Conservation (phyloP, 768 basidiomycete genomes). For the Candolleomyces efflorescens region DNA sequence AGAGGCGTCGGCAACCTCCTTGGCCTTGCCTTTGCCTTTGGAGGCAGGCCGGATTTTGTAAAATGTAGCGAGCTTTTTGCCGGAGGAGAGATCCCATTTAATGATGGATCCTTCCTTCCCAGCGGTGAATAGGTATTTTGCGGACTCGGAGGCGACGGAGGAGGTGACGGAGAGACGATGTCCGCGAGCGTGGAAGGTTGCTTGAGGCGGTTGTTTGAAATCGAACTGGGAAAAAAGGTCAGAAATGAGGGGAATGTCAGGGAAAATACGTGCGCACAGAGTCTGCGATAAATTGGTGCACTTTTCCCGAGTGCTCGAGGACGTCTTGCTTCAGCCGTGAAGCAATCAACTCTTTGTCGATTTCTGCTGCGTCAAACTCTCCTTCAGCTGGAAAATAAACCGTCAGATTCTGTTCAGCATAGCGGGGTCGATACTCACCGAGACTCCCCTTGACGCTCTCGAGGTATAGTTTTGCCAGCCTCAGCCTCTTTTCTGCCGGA, state of each 20-base stretch:
- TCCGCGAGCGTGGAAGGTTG: constrained; percentile 58
- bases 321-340: constrained; percentile 91
- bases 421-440: constrained; percentile 35
- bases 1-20: constrained; percentile 34
- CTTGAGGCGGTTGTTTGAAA: constrained; percentile 41
- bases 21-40: constrained; percentile 59
- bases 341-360: constrained; percentile 90
- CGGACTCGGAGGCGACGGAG: constrained; percentile 72
- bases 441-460: constrained; percentile 77
- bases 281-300: constrained; percentile 78
- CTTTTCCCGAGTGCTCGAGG: constrained; percentile 81
- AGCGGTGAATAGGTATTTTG: constrained; percentile 75
- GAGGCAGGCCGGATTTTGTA: constrained; percentile 49
- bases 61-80: constrained; percentile 54
- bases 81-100: constrained; percentile 74
- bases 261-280: constrained; percentile 39
- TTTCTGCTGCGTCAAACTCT: constrained; percentile 92
- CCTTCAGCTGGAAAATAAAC: constrained; percentile 56
- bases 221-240: constrained; percentile 43
- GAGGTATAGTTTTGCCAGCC: constrained; percentile 88
- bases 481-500: constrained; percentile 86
- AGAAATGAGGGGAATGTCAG: background rate
- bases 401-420: background rate
- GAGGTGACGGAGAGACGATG: constrained; percentile 81
- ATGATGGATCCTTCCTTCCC: constrained; percentile 90